phyloP scores from a whole-genome alignment of 2,329 filamentous ascomycete species.

The Penicillium vulpinum region DNA sequence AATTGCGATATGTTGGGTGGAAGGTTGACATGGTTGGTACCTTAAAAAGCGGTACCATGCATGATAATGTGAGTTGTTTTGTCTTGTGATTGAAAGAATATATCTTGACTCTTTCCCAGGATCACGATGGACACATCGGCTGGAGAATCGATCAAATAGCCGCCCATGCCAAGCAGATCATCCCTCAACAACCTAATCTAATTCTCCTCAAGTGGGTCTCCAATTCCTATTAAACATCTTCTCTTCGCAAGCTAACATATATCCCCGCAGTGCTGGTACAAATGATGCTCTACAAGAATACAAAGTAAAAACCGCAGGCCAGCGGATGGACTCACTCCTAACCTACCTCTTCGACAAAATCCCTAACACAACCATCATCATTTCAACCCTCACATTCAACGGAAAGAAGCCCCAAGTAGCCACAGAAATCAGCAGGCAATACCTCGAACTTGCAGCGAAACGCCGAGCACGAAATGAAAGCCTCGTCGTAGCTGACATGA shows the following conservation, averaged over 20 bases:
- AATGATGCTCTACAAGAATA: conserved; percentile 35
- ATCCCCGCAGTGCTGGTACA: conserved; percentile 31
- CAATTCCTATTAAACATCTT: not conserved
- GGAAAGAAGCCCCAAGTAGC: conserved; percentile 4
- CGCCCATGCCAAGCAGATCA: conserved; percentile 3
- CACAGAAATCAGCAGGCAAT: conserved; percentile 26
- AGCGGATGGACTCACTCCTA: conserved; percentile 29
- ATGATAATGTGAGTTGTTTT: conserved; percentile 23
- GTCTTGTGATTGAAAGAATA: rapidly evolving
- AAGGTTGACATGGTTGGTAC: conserved; percentile 33
- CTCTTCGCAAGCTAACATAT: conserved; percentile 2
- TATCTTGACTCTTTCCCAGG: conserved; percentile 10
- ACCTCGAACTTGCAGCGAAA: conserved; percentile 22
- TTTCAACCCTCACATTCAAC: conserved; percentile 36
- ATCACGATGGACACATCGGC: conserved; percentile 29
- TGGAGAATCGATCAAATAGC: conserved; percentile 24
- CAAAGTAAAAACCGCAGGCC: conserved; percentile 16
- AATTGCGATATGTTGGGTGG: conserved; percentile 32
- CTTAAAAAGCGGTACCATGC: conserved; percentile 25
- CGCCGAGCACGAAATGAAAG: conserved; percentile 21
- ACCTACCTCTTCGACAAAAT: conserved; percentile 24
- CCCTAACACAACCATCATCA: conserved; percentile 31
- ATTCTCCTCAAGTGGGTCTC: conserved; percentile 29
- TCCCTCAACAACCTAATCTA: conserved; percentile 26
- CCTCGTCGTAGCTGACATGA: conserved; percentile 33